These are phyloP conservation scores for Solanum chaucha DNA, from an alignment of 257 asterid genomes.

Conservation along the genomic window DNA sequence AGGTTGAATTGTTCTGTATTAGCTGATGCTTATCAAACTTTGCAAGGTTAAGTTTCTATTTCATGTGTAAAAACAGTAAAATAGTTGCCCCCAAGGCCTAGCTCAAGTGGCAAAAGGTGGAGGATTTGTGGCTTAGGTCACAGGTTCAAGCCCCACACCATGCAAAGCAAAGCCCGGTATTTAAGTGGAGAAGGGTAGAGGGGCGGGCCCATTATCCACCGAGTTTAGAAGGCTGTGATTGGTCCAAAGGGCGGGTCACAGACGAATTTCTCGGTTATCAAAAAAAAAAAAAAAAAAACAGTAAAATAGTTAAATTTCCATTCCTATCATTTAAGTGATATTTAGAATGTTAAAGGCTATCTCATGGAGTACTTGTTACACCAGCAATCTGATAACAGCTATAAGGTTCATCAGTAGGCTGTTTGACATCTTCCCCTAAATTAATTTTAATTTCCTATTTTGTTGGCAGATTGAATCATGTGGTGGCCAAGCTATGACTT, in stretches of 20 bases:
- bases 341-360: neutral
- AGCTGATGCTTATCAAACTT: neutral
- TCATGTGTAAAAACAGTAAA: neutral
- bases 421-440: neutral
- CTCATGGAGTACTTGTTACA: neutral
- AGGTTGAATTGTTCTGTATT: neutral
- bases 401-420: neutral
- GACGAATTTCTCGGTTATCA: no score
- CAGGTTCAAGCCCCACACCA: no score
- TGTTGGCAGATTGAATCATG: constrained; percentile 59
- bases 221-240: no score
- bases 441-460: neutral
- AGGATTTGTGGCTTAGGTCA: no score
- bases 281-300: neutral
- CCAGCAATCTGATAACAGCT: neutral
- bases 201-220: no score
- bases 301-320: neutral
- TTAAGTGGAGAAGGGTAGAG: no score
- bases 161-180: no score
- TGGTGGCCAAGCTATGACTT: constrained; percentile 85
- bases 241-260: no score
- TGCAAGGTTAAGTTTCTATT: neutral
- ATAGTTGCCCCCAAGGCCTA: neutral
- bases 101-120: no score
- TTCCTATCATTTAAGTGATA: neutral